A percentile compares a stretch with the other conserved stretches of the same genome.
Conservation (phyloP, 768 basidiomycete genomes). For the Boletus vermiculosoides region DNA sequence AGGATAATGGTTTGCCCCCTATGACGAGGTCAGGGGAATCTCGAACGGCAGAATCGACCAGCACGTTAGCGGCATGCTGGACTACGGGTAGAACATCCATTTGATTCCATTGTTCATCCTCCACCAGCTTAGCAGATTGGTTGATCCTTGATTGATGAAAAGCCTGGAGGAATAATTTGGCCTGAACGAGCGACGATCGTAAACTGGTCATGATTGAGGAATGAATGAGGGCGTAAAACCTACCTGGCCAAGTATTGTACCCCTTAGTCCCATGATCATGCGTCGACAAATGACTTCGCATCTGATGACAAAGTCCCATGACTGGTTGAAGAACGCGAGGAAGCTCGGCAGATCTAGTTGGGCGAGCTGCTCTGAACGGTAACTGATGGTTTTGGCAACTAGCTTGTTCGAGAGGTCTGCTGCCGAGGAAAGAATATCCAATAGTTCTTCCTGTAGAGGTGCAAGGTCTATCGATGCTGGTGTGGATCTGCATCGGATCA, state of each 20-base stretch:
- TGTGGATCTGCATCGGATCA: constrained; percentile 34
- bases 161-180: constrained; percentile 79
- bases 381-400: constrained; percentile 72
- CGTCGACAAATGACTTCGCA: constrained; percentile 82
- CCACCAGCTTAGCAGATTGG: constrained; percentile 83
- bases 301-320: constrained; percentile 87
- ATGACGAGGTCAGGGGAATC: constrained; percentile 73
- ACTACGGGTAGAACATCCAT: constrained; percentile 60
- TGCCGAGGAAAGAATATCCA: constrained; percentile 74
- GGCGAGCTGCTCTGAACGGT: constrained; percentile 78
- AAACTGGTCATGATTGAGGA: not conserved
- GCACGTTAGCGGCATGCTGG: constrained; percentile 69
- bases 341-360: constrained; percentile 72
- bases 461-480: constrained; percentile 41
- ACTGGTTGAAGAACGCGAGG: constrained; percentile 74
- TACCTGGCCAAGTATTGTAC: constrained; percentile 82
- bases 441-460: constrained; percentile 61
- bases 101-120: constrained; percentile 93
- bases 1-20: constrained; percentile 10
- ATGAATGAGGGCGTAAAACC: constrained; percentile 16
- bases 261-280: constrained; percentile 93
- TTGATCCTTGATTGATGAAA: constrained; percentile 85
- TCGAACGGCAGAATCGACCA: constrained; percentile 78
- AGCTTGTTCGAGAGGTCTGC: constrained; percentile 86
- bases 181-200: constrained; percentile 41